Evolutionary conservation across 1,284 basidiomycete genomes (phyloP).

Genomic region (Apiotrichum domesticum): DNA sequence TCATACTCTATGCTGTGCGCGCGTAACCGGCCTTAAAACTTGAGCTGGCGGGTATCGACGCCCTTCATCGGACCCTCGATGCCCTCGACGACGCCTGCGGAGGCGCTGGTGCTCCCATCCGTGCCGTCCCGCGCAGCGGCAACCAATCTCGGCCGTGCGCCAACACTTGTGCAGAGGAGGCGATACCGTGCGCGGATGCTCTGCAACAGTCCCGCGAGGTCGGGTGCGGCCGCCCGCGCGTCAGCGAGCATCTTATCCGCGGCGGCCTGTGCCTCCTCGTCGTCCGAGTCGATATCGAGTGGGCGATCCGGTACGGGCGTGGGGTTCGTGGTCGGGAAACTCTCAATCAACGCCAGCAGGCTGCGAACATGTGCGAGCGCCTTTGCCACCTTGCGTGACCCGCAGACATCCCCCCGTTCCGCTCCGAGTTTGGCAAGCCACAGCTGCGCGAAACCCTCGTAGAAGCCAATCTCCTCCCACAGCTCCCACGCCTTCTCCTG

Average conservation of each 20-base stretch:
- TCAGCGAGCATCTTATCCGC: background rate
- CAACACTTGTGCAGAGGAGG: conserved; percentile 74
- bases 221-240: conserved; percentile 37
- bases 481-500: conserved; percentile 88
- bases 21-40: conserved; percentile 22
- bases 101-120: background rate
- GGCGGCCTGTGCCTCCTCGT: background rate
- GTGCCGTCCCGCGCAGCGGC: conserved; percentile 20
- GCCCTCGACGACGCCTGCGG: conserved; percentile 27
- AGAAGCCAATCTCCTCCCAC: conserved; percentile 94
- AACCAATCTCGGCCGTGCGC: conserved; percentile 56
- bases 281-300: conserved; percentile 4
- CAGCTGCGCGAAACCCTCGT: conserved; percentile 71
- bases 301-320: conserved; percentile 21
- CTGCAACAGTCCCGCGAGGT: conserved; percentile 64
- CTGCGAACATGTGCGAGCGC: conserved; percentile 59
- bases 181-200: conserved; percentile 85
- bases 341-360: conserved; percentile 63
- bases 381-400: conserved; percentile 35
- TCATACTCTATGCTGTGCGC: background rate
- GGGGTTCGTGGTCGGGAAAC: conserved; percentile 73
- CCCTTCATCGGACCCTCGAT: conserved; percentile 45
- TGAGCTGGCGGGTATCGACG: conserved; percentile 40
- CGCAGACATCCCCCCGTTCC: background rate
- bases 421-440: conserved; percentile 55